Conservation (phyloP, 106 monocot genomes). For the Allium fistulosum region DNA sequence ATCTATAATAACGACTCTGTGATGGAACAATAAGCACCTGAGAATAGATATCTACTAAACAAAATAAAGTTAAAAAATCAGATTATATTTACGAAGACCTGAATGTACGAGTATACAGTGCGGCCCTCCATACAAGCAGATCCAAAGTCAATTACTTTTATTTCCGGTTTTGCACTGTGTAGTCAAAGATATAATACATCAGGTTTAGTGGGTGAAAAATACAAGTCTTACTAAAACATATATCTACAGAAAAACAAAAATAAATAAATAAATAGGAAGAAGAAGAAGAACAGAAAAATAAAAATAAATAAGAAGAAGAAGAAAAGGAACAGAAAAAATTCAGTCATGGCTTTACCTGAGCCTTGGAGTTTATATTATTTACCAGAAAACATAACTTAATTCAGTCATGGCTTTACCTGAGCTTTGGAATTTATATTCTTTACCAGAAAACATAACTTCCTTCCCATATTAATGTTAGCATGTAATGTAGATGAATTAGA, state of each 20-base stretch:
- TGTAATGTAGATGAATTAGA: too few relatives aligned
- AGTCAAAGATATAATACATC: conserved; percentile 5
- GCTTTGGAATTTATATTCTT: too few relatives aligned
- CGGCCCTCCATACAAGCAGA: conserved; percentile 85
- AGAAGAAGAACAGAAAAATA: too few relatives aligned
- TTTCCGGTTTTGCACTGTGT: conserved; percentile 60
- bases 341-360: too few relatives aligned
- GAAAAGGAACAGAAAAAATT: too few relatives aligned
- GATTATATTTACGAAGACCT: conserved; percentile 31
- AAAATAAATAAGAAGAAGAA: too few relatives aligned
- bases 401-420: too few relatives aligned
- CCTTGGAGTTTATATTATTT: too few relatives aligned
- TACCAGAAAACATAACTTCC: too few relatives aligned
- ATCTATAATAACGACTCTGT: conserved; percentile 98
- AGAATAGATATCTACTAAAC: neutral
- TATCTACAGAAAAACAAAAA: neutral
- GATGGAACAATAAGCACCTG: neutral
- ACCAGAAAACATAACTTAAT: too few relatives aligned
- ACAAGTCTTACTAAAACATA: neutral
- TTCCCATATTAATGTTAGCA: too few relatives aligned
- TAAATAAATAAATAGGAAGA: too few relatives aligned
- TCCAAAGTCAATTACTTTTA: conserved; percentile 99
- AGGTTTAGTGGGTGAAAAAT: conserved; percentile 6
- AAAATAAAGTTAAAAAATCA: neutral
- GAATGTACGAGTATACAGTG: conserved; percentile 95